Evolutionary conservation across 164 flowering plant species (phyloP), one percentile per base, ranked within the genome.

Genomic region (Stephania yunnanensis): DNA sequence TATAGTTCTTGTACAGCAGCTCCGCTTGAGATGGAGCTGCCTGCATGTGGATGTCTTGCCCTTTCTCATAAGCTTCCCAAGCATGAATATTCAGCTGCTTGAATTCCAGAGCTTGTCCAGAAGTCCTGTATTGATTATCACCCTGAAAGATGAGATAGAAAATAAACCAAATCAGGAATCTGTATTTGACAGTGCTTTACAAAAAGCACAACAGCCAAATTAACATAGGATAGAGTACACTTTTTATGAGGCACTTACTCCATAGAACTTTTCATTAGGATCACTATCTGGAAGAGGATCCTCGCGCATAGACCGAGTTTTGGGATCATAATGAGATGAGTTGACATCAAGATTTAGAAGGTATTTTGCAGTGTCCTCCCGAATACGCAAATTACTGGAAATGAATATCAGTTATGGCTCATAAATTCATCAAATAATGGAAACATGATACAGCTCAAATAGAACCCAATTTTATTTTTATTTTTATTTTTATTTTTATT

Each of bases 281-380:
- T 92, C 91, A 82, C 84, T 84, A 81, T 92, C 97, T 19, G 97
- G 97, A 73, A 88, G 89, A 81, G 95, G 97, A 88, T 91, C 97
- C 80, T 89, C 97, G 82, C 97, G 91, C 97, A 92, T 91, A 72
- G 97, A 89, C 52, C 95, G 89, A 7, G 91, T 92, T 82, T 92
- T 92, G 30, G 95, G 97, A 82, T 92, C 97, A 79, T 92, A 92
- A 72, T 92, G 84, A 52, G 97, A 85, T 71, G 98, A 94, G 78
- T 94, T 90, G 44, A 91, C 89, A 82, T 94, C 96, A 74, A 92
- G 97, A 85, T 94, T 94, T 75, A 92, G 74, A 67, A 94, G 90
- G 76, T 94, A 94, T 74, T 94, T 94, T 6, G 98, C 97, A 11
- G 93, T 91, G 78, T 92, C 97, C 80, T 92, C 97, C 46, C 98